These are phyloP conservation scores for Heritiera fomes DNA, from an alignment of 345 rosid species.

Conservation along the genomic window DNA sequence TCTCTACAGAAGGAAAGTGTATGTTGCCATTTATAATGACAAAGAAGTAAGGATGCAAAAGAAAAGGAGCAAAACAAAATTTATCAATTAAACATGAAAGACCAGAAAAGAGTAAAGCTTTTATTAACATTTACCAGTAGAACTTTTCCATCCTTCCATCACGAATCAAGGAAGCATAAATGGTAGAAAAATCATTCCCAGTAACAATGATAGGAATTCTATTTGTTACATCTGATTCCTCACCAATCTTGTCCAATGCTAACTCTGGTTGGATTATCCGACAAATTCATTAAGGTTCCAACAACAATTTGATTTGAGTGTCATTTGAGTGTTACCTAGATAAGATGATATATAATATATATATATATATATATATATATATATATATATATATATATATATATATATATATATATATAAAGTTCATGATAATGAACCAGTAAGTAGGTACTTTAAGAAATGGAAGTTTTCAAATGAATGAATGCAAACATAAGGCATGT, in stretches of 20 bases:
- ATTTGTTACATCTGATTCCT: conserved; percentile 68
- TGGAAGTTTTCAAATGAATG: not conserved
- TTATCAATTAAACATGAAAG: not conserved
- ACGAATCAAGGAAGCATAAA: conserved; percentile 95
- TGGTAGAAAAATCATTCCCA: conserved; percentile 83
- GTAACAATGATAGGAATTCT: conserved; percentile 90
- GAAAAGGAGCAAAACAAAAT: not conserved
- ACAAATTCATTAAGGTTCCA: conserved; percentile 88
- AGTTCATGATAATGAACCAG: not conserved
- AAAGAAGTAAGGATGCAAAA: not conserved
- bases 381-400: too few species aligned
- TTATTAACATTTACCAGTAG: conserved; percentile 56
- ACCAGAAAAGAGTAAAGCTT: not conserved
- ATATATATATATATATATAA: not conserved
- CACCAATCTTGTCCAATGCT: conserved; percentile 97
- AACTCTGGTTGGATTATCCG: conserved; percentile 93
- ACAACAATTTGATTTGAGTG: conserved; percentile 92
- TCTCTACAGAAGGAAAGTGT: not conserved
- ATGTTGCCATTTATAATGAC: not conserved
- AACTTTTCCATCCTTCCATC: conserved; percentile 99
- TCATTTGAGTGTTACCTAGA: conserved; percentile 88
- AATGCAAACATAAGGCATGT: not conserved
- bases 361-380: too few species aligned
- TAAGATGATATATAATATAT: not conserved
- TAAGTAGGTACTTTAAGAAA: not conserved